Percentiles rank a stretch among this genome's conserved stretches.
Conservation (phyloP, 352 stramenopile species). For the Globisporangium canariense region DNA sequence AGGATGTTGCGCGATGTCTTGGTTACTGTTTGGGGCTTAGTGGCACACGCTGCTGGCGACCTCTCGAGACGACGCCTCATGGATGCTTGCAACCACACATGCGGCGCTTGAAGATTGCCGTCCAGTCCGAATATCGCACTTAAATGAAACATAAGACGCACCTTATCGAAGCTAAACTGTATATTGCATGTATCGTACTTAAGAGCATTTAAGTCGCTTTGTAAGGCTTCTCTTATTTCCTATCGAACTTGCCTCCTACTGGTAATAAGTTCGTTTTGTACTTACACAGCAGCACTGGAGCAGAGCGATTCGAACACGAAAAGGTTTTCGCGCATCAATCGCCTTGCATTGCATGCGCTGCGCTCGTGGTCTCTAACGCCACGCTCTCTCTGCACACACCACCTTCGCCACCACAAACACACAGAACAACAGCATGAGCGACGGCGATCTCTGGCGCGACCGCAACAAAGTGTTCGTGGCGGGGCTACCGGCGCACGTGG, state of each 20-base stretch:
- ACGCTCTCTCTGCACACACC: not conserved
- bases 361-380: not conserved
- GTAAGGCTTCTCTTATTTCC: no score
- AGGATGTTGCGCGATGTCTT: not conserved
- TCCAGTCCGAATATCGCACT: no score
- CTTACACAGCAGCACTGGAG: slow-evolving; percentile 5
- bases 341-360: not conserved
- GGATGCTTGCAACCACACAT: not conserved
- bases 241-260: no score
- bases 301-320: slow-evolving; percentile 8
- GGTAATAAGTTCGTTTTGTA: no score
- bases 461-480: slow-evolving; percentile 88
- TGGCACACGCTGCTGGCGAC: no score
- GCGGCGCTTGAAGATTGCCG: no score
- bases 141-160: no score
- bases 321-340: not conserved
- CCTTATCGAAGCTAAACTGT: no score
- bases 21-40: not conserved
- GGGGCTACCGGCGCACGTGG: slow-evolving; percentile 52
- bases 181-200: not conserved
- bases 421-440: slow-evolving; percentile 32
- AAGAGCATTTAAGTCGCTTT: no score
- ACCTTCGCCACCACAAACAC: not conserved
- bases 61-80: no score
- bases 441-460: slow-evolving; percentile 77